Evolutionary conservation across 345 rosid genomes (phyloP).

Genomic region (Heritiera littoralis): DNA sequence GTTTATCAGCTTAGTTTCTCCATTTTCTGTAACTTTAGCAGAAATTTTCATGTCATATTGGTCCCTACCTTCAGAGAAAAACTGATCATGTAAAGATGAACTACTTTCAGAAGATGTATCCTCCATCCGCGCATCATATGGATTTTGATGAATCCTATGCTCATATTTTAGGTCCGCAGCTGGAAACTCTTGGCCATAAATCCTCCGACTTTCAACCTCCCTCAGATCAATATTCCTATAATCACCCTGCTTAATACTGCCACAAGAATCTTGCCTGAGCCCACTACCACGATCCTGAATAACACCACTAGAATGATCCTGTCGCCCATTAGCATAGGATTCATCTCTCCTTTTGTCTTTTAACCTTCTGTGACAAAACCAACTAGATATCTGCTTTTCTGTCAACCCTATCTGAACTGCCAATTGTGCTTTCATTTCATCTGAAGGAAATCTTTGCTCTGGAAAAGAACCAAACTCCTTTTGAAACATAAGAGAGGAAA

Average conservation of each 20-base stretch:
- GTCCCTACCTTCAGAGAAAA: constrained; percentile 42
- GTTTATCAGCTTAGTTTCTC: constrained; percentile 25
- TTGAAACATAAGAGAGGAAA: constrained; percentile 21
- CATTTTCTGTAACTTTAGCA: constrained; percentile 38
- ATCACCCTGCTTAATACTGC: constrained; percentile 88
- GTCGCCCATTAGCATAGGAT: constrained; percentile 56
- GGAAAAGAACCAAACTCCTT: constrained; percentile 22
- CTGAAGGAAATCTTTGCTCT: constrained; percentile 81
- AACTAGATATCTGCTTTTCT: constrained; percentile 91
- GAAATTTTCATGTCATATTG: constrained; percentile 41
- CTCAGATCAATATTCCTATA: constrained; percentile 54
- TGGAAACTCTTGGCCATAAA: constrained; percentile 43
- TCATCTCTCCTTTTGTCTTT: constrained; percentile 84
- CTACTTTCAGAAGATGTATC: constrained; percentile 78
- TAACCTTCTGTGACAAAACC: constrained; percentile 98
- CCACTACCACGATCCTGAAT: constrained; percentile 87
- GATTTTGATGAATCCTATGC: constrained; percentile 35
- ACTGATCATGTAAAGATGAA: constrained; percentile 57
- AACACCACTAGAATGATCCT: constrained; percentile 78
- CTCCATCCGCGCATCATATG: constrained; percentile 49
- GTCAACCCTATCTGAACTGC: constrained; percentile 77
- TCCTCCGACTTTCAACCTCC: constrained; percentile 87
- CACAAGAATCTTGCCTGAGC: constrained; percentile 86
- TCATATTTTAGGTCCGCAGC: constrained; percentile 42
- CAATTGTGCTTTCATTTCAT: constrained; percentile 74